These are phyloP conservation scores for Cordia subcordata DNA, from an alignment of 257 asterid species.

Conservation along the genomic window DNA sequence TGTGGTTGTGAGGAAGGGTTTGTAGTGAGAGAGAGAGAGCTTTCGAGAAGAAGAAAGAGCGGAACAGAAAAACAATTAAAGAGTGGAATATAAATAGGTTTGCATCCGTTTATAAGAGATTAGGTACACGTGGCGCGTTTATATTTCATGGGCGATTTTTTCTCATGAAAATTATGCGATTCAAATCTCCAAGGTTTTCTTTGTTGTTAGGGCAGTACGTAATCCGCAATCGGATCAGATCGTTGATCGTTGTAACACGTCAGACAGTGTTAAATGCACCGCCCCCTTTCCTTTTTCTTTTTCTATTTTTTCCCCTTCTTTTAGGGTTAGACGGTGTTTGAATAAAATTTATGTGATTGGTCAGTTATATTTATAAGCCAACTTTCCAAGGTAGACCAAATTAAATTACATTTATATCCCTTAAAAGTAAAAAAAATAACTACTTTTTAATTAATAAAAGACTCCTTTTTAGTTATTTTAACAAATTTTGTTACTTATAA, in stretches of 20 bases:
- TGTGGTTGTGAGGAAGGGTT: constrained; percentile 4
- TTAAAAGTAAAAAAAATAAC: no score
- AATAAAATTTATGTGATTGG: no score
- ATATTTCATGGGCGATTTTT: background rate
- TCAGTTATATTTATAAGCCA: no score
- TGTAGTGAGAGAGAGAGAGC: constrained; percentile 13
- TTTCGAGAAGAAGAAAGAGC: constrained; percentile 18
- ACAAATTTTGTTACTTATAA: no score
- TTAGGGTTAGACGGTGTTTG: no score
- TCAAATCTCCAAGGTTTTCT: no score
- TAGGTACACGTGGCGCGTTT: constrained; percentile 21
- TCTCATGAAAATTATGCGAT: background rate
- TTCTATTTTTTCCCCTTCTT: no score
- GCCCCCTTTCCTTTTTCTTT: background rate
- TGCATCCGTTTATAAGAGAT: constrained; percentile 39
- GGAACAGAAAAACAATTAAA: constrained; percentile 33
- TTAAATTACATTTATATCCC: no score
- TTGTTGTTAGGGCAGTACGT: background rate
- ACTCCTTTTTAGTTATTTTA: no score
- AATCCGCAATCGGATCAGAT: background rate
- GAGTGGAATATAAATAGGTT: constrained; percentile 57
- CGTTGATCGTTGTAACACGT: background rate
- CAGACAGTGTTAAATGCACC: background rate
- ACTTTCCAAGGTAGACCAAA: no score
- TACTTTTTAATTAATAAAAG: no score